Base-by-base conservation (phyloP, 306 rosid genomes). In the Neltuma alba region DNA sequence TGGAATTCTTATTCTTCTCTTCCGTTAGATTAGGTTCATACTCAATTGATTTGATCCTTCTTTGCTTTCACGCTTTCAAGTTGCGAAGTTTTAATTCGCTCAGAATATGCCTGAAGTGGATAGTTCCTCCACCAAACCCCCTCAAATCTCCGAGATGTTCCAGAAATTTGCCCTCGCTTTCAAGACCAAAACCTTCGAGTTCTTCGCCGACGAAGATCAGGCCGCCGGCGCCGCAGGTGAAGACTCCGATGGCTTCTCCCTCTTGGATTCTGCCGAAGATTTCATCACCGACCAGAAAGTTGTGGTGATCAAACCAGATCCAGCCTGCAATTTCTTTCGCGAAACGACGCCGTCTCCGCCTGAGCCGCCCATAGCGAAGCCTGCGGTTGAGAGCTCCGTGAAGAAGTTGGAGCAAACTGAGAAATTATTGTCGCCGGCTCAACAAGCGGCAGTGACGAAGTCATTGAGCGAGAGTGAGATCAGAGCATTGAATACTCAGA, bases 111-210 rank as follows among this genome's bases (percentile, higher is more conserved):
- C 83, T 1, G 93, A 95, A 83, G 84, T 88, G 57, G 93, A 91
- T 40, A 82, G 86, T 64, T 83, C 83, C 70, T 84, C 94, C 67
- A 87, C 94, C 63, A 89, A 86, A 84, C 87, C 94, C 42, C 99
- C 99, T 6, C 99, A 93, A 92, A 90, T 91, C 89, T 93, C 99
- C 33, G 96, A 91, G 64, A 95, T 95, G 99, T 89, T 95, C 69
- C 94, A 89, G 85, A 95, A 95, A 77, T 95, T 95, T 63, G 99
- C 98, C 70, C 87, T 90, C 63, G 99, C 99, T 80, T 93, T 95
- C 89, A 93, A 91, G 79, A 78, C 98, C 83, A 95, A 93, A 48
- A 93, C 99, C 50, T 86, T 86, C 81, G 99, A 95, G 27, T 93
- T 95, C 89, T 95, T 95, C 79, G 87, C 97, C 30, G 98, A 95